Evolutionary conservation across 2,329 filamentous ascomycete species (phyloP).

Genomic region (Talaromyces albobiverticillius): DNA sequence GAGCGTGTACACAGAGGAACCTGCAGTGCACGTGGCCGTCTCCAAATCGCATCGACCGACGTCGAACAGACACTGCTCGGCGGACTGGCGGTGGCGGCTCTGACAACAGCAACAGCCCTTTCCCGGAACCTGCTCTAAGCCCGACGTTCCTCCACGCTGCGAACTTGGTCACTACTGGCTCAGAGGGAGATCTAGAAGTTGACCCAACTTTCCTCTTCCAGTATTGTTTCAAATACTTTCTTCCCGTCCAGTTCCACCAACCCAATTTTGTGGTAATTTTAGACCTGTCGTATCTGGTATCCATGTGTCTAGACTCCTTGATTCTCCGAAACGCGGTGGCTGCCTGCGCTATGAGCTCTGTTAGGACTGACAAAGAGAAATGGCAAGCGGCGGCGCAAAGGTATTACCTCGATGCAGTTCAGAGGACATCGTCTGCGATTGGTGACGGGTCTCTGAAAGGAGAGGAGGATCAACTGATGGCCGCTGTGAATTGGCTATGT

Average conservation of each 20-base stretch:
- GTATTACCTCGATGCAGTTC: background rate
- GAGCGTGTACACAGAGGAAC: background rate
- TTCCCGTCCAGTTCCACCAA: background rate
- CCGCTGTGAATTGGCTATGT: background rate
- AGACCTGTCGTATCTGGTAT: background rate
- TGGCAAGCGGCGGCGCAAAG: background rate
- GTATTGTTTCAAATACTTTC: background rate
- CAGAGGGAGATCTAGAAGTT: background rate
- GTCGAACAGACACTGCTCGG: background rate
- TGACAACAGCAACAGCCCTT: background rate
- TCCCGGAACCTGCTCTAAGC: background rate
- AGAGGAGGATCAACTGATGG: background rate
- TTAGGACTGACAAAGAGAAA: background rate
- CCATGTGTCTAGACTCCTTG: background rate
- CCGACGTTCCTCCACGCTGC: background rate
- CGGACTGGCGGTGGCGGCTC: too few relatives aligned
- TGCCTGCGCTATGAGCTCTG: background rate
- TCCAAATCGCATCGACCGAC: background rate
- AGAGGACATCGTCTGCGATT: background rate
- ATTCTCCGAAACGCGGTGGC: background rate
- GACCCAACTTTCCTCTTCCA: background rate
- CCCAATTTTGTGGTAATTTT: background rate
- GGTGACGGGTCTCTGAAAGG: background rate
- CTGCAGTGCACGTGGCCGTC: constrained; percentile 27
- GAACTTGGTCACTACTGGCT: background rate